Evolutionary conservation across 1,139 yeast genomes (phyloP), one percentile per base, ranked within the genome.

Genomic region (Ashbya aceris): DNA sequence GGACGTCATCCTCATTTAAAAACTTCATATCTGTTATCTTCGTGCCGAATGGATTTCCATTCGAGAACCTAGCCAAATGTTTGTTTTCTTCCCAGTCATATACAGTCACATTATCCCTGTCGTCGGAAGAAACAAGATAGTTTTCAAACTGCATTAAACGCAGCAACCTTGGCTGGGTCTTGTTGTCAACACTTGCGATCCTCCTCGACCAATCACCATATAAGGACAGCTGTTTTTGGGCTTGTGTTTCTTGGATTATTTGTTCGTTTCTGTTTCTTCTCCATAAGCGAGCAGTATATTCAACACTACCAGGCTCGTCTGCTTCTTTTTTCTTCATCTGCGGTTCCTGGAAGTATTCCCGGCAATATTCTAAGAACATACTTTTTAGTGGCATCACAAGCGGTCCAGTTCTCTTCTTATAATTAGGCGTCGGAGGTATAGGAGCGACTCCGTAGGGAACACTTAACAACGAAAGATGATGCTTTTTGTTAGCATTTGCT

Each of bases 301-400:
- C 91, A 47, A 81, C 77, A 44, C 95, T 84, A 0, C 97, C 98
- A 0, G 96, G 95, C 58, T 89, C 96, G 53, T 91, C 97, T 13
- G 79, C 69, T 55, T 91, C 97, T 45, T 78, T 76, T 49, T 78
- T 79, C 12, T 86, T 79, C 83, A 91, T 83, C 58, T 91, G 97
- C 0, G 99, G 97, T 57, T 89, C 97, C 56, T 89, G 96, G 65
- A 89, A 91, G 58, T 87, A 89, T 58, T 91, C 98, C 49, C 89
- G 77, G 52, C 91, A 78, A 68, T 87, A 91, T 44, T 85, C 95
- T 51, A 89, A 79, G 58, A 91, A 89, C 3, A 81, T 80, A 14
- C 94, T 82, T 11, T 71, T 70, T 20, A 80, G 63, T 0, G 95
- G 89, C 8, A 81, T 55, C n/a, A 62, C 64, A 2, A 79, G 74